Evolutionary conservation across 23 red algal genomes (phyloP).

Genomic region (Gracilariopsis chorda): DNA sequence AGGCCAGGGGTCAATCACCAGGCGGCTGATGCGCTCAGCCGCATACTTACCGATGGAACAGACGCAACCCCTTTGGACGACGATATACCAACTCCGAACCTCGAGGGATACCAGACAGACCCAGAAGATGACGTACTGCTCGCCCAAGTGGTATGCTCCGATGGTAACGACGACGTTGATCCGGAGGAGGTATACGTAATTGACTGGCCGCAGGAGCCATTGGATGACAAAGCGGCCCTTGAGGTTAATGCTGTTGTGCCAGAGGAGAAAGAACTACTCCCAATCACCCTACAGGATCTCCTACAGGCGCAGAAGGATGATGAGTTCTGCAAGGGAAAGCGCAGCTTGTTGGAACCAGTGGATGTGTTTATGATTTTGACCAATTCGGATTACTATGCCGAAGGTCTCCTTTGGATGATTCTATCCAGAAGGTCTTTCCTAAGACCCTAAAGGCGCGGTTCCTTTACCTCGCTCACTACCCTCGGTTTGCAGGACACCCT

Average conservation of each 20-base stretch:
- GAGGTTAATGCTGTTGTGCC: background rate
- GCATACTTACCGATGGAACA: background rate
- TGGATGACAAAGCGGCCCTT: too few species aligned
- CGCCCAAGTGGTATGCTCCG: background rate
- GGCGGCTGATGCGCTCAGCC: background rate
- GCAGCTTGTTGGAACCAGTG: background rate
- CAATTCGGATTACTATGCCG: background rate
- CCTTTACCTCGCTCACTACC: slow-evolving; percentile 24
- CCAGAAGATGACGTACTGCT: background rate
- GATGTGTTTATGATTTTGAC: background rate
- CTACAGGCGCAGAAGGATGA: background rate
- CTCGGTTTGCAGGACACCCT: slow-evolving; percentile 2
- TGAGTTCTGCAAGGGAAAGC: background rate
- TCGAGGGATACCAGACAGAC: background rate
- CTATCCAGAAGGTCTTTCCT: background rate
- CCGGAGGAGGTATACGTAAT: background rate
- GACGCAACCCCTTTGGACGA: background rate
- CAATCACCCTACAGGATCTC: background rate
- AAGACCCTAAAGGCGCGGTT: background rate
- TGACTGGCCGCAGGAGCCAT: background rate
- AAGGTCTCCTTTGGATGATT: background rate
- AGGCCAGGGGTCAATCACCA: slow-evolving; percentile 7
- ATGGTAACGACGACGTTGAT: background rate
- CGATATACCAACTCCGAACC: background rate
- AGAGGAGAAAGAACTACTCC: background rate